Base-by-base conservation (phyloP, 306 rosid genomes). In the Acacia melanoxylon region DNA sequence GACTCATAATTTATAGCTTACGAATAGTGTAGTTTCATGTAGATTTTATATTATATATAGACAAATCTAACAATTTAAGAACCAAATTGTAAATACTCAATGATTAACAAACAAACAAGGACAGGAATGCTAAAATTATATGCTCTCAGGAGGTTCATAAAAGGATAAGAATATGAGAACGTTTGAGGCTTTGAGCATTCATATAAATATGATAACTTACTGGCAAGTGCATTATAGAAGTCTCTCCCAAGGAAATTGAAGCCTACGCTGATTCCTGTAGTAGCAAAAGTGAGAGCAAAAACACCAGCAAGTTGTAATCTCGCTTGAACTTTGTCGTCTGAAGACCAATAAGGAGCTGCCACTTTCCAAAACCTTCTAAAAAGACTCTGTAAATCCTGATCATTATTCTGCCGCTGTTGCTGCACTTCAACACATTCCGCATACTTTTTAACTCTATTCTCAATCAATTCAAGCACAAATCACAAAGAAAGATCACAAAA, bases 201-300 rank as follows among this genome's bases (percentile, higher is more conserved):
- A 49, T 13, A 61, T 22, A 59, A 16, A 46, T 24, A 77, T 17
- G 81, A 29, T 70, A 86, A 88, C 88, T 86, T 87, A 95, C 98
- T 95, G 70, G 99, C 97, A 68, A 93, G 97, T 58, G 98, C 90
- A 56, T 95, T 95, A 77, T 89, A 95, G 89, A 95, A 95, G 87
- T 95, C 99, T 16, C 99, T 89, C 86, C 99, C 97, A 19, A 93
- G 91, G 82, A 95, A 95, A 87, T 78, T 93, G 92, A 95, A 93
- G 54, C 98, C 98, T 54, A 95, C 98, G 82, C 97, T 91, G 82
- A 95, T 93, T 42, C 99, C 99, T 51, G 99, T 95, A 56, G 99
- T 93, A 70, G 89, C 97, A 80, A 95, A 83, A 83, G 99, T 89
- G 83, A 95, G 97, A 86, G 91, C 92, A 78, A 95, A 93, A 74